Percentiles rank a stretch among this genome's conserved stretches.
phyloP scores from a whole-genome alignment of 768 basidiomycete genomes.

The Boletus coccyginus region DNA sequence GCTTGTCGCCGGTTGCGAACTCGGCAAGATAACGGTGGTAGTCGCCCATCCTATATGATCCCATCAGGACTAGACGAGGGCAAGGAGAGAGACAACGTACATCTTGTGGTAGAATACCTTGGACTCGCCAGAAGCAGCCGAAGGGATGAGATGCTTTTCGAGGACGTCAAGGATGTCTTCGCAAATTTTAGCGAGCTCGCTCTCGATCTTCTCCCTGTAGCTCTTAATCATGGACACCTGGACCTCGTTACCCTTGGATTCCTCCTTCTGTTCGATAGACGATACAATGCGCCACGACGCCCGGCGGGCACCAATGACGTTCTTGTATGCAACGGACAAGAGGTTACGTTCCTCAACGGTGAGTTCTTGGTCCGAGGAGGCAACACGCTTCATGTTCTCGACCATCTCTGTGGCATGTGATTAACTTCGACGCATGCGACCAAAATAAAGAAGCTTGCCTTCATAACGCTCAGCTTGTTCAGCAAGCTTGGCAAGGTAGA shows the following conservation, averaged over 20 bases:
- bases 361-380: constrained; percentile 96
- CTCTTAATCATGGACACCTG: constrained; percentile 98
- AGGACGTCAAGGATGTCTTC: constrained; percentile 98
- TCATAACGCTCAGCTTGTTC: constrained; percentile 99
- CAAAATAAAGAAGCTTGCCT: constrained; percentile 46
- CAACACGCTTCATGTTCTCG: constrained; percentile 99
- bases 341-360: constrained; percentile 99
- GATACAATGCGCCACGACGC: constrained; percentile 98
- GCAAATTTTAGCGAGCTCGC: constrained; percentile 96
- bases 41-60: constrained; percentile 84
- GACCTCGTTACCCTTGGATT: constrained; percentile 95
- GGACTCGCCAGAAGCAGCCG: constrained; percentile 93
- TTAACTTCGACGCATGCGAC: constrained; percentile 15
- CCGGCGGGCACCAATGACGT: constrained; percentile 97
- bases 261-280: constrained; percentile 99
- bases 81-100: constrained; percentile 42
- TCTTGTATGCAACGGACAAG: constrained; percentile 98
- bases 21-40: constrained; percentile 99
- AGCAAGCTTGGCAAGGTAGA: constrained; percentile 99
- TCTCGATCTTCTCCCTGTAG: constrained; percentile 97
- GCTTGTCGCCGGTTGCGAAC: constrained; percentile 97
- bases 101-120: constrained; percentile 99
- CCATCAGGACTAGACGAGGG: constrained; percentile 9
- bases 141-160: constrained; percentile 96
- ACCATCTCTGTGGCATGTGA: constrained; percentile 74